Conservation (phyloP, 108 stramenopile genomes). For the Nitzschia sp. region DNA sequence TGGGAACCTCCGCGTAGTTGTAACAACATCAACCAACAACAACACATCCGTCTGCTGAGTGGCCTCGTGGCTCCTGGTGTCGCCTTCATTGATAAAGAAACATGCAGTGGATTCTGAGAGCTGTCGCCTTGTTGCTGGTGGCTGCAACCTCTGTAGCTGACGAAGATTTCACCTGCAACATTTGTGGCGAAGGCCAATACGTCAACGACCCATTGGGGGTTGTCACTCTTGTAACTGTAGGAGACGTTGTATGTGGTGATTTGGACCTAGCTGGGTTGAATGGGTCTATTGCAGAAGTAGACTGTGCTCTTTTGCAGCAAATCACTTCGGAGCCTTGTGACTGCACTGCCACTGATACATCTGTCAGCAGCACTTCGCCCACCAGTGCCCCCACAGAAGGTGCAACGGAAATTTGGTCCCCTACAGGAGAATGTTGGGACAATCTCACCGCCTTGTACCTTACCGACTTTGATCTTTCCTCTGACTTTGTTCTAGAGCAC, state of each 20-base stretch:
- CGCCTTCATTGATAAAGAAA: too few relatives aligned
- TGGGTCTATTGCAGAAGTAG: neutral
- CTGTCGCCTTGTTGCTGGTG: too few relatives aligned
- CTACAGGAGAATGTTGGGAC: slow-evolving; percentile 16
- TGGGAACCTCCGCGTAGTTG: too few relatives aligned
- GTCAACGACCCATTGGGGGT: slow-evolving; percentile 13
- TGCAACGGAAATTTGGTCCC: slow-evolving; percentile 9
- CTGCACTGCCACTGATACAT: neutral
- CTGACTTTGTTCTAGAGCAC: neutral
- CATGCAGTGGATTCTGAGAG: too few relatives aligned
- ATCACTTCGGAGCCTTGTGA: slow-evolving; percentile 16
- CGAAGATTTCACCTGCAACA: neutral
- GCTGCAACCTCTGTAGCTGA: too few relatives aligned
- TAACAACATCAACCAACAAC: too few relatives aligned
- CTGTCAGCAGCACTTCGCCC: neutral
- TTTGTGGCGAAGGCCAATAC: slow-evolving; percentile 26
- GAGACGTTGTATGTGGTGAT: neutral
- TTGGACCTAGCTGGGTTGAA: neutral
- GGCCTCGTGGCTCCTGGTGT: too few relatives aligned
- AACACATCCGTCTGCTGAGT: too few relatives aligned
- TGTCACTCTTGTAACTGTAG: neutral
- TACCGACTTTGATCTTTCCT: slow-evolving; percentile 1
- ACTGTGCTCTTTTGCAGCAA: slow-evolving; percentile 1
- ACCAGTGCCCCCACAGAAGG: neutral
- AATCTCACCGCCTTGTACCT: slow-evolving; percentile 13